phyloP scores from a whole-genome alignment of 1,139 yeast species.

The Wickerhamomyces sp. region DNA sequence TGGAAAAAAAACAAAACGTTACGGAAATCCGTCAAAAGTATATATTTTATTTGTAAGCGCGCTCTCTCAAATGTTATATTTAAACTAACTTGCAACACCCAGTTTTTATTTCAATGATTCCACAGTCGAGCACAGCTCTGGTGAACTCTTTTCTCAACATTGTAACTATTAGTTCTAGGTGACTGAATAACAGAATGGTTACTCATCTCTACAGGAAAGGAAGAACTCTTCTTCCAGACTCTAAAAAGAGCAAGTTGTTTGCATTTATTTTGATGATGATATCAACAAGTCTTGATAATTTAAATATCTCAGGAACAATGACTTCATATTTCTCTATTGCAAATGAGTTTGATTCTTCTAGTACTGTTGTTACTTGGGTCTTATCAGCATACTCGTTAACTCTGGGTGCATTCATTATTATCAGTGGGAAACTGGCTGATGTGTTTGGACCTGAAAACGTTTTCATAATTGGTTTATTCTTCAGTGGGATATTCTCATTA shows the following conservation, averaged over 20 bases:
- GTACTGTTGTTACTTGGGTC: slow-evolving; percentile 29
- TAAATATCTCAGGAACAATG: slow-evolving; percentile 27
- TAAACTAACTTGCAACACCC: too few species aligned
- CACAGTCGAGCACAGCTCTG: too few species aligned
- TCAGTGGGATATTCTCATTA: slow-evolving; percentile 25
- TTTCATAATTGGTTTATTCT: slow-evolving; percentile 19
- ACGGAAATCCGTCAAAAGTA: too few species aligned
- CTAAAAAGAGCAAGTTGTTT: slow-evolving; percentile 2
- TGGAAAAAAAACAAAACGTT: too few species aligned
- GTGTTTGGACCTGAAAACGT: slow-evolving; percentile 29
- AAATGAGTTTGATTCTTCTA: slow-evolving; percentile 18
- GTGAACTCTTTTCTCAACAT: too few species aligned
- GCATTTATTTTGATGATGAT: slow-evolving; percentile 3
- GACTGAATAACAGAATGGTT: too few species aligned
- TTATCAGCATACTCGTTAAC: slow-evolving; percentile 33
- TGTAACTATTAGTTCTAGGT: too few species aligned
- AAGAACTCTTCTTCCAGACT: background rate
- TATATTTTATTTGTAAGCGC: too few species aligned
- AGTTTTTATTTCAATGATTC: too few species aligned
- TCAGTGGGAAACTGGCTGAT: slow-evolving; percentile 32
- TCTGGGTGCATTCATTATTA: slow-evolving; percentile 31
- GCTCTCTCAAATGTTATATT: too few species aligned
- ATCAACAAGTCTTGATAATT: slow-evolving; percentile 21
- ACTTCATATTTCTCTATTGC: slow-evolving; percentile 24
- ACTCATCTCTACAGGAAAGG: background rate